These are phyloP conservation scores for Lentinula detonsa DNA, from an alignment of 768 basidiomycete genomes.

Conservation along the genomic window DNA sequence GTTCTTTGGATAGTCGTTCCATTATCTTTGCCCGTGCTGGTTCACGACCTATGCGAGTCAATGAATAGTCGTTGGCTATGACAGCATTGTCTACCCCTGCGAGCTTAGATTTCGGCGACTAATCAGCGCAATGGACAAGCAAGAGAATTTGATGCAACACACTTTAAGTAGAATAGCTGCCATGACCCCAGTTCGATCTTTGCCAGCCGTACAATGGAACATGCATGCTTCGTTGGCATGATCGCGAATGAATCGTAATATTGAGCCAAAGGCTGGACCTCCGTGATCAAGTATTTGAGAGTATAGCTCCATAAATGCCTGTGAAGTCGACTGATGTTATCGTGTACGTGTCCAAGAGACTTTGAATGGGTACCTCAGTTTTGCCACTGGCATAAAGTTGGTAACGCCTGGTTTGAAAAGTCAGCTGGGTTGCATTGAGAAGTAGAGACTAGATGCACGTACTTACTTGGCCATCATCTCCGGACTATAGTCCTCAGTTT, in stretches of 20 bases:
- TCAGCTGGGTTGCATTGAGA: background rate
- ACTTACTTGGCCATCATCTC: slow-evolving; percentile 81
- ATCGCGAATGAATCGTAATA: slow-evolving; percentile 71
- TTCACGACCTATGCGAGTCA: slow-evolving; percentile 76
- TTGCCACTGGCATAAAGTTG: slow-evolving; percentile 76
- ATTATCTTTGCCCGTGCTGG: slow-evolving; percentile 70
- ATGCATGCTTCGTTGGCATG: slow-evolving; percentile 56
- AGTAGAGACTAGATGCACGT: slow-evolving; percentile 23
- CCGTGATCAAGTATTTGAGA: slow-evolving; percentile 77
- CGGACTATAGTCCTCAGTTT: slow-evolving; percentile 75
- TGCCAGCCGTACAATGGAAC: slow-evolving; percentile 84
- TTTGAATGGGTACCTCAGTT: slow-evolving; percentile 51
- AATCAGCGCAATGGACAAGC: background rate
- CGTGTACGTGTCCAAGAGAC: background rate
- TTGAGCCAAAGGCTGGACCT: slow-evolving; percentile 58
- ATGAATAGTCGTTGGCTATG: slow-evolving; percentile 69
- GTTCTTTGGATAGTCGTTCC: slow-evolving; percentile 60
- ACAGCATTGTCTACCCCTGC: slow-evolving; percentile 61
- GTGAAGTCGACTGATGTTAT: background rate
- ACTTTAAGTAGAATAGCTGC: slow-evolving; percentile 73
- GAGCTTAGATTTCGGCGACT: slow-evolving; percentile 36
- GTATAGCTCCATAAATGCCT: slow-evolving; percentile 81
- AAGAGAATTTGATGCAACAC: slow-evolving; percentile 7
- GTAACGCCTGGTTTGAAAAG: slow-evolving; percentile 42
- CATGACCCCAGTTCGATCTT: slow-evolving; percentile 75